Base-by-base conservation (phyloP, 1,139 yeast species). In the Komagataea norvegica region DNA sequence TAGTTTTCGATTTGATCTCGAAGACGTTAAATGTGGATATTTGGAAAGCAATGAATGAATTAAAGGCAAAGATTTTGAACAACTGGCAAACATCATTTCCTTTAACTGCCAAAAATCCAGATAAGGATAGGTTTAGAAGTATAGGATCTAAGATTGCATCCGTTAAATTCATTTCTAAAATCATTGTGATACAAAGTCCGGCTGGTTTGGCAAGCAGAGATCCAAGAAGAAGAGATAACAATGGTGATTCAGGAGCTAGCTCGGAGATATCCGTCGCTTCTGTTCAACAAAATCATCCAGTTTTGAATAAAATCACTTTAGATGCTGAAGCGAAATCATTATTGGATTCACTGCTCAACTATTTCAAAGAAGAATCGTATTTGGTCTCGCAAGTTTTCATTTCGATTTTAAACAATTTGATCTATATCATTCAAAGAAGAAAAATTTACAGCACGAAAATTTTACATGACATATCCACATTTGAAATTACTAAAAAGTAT, bases 311-410 rank as follows among this genome's bases (percentile, higher is more conserved):
- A 37, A 57, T 65, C 42, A 56, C 58, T 10, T 62, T 87, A 48
- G 88, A 83, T 49, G 75, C 82, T 8, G 95, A 89, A 57, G 83
- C 91, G 0, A 72, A 70, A 38, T 79, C 74, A 3, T 65, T 84
- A 36, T 64, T 91, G 34, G 95, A 87, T 47, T 60, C 77, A 34
- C 59, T 89, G 27, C 62, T 87, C 34, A 65, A 68, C 34, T 65
- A 73, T 17, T 66, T 88, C 40, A 65, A 67, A 26, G 75, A 69
- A 23, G 82, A 78, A 43, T 61, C 66, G 13, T 67, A 77, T 36
- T 59, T 79, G 45, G 67, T 77, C 4, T 62, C 82, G 2, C 74
- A 79, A 3, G 48, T 79, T 3, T 70, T 77, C 28, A 68, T 80
- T 6, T 77, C 83, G 3, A 62, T 77, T 1, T 58, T 78, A 22